Conservation (phyloP, 345 rosid species). For the Laguncularia racemosa region DNA sequence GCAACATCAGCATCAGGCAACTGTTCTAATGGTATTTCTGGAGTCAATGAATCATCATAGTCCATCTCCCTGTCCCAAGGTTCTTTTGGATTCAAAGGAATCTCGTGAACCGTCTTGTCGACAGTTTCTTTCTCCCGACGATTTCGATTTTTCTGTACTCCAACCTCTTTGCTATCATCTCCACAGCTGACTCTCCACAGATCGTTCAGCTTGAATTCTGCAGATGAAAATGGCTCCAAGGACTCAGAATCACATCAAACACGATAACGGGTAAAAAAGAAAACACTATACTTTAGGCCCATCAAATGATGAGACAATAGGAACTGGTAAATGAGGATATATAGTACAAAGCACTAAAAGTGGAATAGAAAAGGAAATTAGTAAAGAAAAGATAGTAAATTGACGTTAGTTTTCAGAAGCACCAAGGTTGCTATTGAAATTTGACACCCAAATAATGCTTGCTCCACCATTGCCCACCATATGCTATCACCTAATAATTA, state of each 20-base stretch:
- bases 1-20: conserved; percentile 52
- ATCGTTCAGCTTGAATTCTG: conserved; percentile 54
- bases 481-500: too few species aligned
- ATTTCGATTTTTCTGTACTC: conserved; percentile 73
- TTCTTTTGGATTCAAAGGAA: conserved; percentile 82
- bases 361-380: too few species aligned
- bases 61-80: conserved; percentile 99
- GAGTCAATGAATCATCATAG: conserved; percentile 83
- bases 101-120: conserved; percentile 40
- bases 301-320: not conserved
- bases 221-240: conserved; percentile 28
- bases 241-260: conserved; percentile 15
- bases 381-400: too few species aligned
- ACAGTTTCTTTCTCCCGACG: conserved; percentile 76
- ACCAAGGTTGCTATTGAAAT: not conserved
- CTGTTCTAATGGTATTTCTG: conserved; percentile 77
- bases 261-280: conserved; percentile 4
- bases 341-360: too few species aligned
- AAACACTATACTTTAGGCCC: not conserved
- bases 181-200: conserved; percentile 77
- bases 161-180: conserved; percentile 89
- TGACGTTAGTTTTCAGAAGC: not conserved
- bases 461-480: too few species aligned
- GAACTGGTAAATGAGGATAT: too few species aligned
- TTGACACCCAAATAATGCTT: too few species aligned